Evolutionary conservation across 2,329 filamentous ascomycete species (phyloP).

Genomic region (Colletotrichum gloeosporioides): DNA sequence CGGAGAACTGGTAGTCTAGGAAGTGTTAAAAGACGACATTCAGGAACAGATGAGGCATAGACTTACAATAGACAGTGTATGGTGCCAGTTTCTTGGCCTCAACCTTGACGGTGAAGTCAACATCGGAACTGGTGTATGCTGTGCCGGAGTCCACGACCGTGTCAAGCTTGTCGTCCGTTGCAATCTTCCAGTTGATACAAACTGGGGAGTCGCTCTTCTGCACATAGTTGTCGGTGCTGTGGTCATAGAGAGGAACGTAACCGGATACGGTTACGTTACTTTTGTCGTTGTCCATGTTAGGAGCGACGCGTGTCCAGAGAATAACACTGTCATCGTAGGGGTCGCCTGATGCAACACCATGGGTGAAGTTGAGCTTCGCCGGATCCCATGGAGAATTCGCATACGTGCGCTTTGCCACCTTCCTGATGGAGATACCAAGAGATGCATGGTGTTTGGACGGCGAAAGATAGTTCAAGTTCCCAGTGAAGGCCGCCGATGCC

Average conservation of each 20-base stretch:
- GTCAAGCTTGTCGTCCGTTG: constrained; percentile 45
- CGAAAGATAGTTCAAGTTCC: constrained; percentile 71
- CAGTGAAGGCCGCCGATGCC: constrained; percentile 17
- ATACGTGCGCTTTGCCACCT: constrained; percentile 60
- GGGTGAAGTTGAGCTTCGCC: constrained; percentile 65
- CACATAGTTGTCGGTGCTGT: constrained; percentile 54
- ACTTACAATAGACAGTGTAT: constrained; percentile 64
- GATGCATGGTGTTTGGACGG: constrained; percentile 68
- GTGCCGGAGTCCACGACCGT: constrained; percentile 58
- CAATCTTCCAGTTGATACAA: constrained; percentile 71
- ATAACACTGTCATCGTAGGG: constrained; percentile 64
- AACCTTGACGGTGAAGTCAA: constrained; percentile 79
- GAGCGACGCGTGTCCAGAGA: constrained; percentile 55
- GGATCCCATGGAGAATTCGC: constrained; percentile 47
- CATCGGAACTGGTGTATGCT: constrained; percentile 73
- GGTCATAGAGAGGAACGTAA: constrained; percentile 47
- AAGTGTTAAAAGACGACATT: background rate
- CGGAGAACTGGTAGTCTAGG: constrained; percentile 66
- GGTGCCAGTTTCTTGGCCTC: constrained; percentile 68
- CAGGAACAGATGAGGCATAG: constrained; percentile 28
- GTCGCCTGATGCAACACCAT: constrained; percentile 60
- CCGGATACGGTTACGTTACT: constrained; percentile 50
- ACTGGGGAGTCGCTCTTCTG: constrained; percentile 55
- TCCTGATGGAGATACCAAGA: constrained; percentile 69
- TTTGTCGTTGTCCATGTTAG: constrained; percentile 47